Conservation (phyloP, 179 eudicot species). For the Vitellaria paradoxa region DNA sequence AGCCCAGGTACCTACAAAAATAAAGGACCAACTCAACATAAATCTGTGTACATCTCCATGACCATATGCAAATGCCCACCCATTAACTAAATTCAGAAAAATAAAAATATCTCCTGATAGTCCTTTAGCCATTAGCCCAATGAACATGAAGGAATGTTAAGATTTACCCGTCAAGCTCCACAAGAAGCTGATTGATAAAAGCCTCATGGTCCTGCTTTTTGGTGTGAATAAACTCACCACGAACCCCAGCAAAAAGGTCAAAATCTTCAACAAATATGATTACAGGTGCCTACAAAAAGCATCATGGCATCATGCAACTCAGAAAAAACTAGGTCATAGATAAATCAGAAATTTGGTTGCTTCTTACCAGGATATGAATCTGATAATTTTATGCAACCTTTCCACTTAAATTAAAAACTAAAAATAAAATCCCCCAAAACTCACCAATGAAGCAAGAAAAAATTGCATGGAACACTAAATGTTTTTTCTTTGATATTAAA, state of each 20-base stretch:
- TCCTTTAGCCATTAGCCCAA: not conserved
- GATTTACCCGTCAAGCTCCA: slow-evolving; percentile 92
- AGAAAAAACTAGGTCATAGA: not conserved
- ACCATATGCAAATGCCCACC: not conserved
- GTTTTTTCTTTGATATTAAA: no score
- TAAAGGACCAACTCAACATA: no score
- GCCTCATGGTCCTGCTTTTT: slow-evolving; percentile 96
- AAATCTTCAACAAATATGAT: slow-evolving; percentile 93
- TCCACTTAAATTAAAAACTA: not conserved
- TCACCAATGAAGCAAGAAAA: not conserved
- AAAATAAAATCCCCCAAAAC: not conserved
- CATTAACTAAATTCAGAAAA: no score
- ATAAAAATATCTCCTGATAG: not conserved
- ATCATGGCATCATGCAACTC: slow-evolving; percentile 22
- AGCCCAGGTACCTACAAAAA: no score
- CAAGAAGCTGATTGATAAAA: slow-evolving; percentile 93
- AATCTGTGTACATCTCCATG: not conserved
- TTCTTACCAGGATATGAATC: slow-evolving; percentile 9
- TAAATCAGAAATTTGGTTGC: not conserved
- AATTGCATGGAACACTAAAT: not conserved
- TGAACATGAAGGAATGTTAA: not conserved
- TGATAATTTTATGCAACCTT: not conserved
- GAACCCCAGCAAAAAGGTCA: slow-evolving; percentile 91
- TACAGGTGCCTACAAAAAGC: slow-evolving; percentile 75
- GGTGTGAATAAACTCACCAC: slow-evolving; percentile 83